Base-by-base conservation (phyloP, 768 basidiomycete genomes). In the Botryobasidium botryosum region DNA sequence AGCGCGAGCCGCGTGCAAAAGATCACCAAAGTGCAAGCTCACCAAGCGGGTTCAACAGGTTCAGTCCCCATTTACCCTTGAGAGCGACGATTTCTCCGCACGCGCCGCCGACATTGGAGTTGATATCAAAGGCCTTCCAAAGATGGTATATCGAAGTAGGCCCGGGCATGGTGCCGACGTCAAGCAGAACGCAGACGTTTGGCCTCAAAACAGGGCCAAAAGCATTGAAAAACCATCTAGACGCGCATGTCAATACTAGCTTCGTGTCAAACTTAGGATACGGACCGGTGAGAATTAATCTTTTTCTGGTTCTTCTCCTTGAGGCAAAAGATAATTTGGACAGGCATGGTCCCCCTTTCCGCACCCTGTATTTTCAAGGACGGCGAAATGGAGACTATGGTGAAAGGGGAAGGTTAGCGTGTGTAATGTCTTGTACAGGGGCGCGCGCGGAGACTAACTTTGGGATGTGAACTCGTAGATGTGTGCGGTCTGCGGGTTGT, bases 261-360 rank as follows among this genome's bases (percentile, higher is more conserved):
- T 39, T 10, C 20, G 12, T 20, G 37, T 12, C 12, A 39, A 21
- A 42, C 10, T 12, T 10, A 13, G 8, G 23, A 39, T 10, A 39
- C 40, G 8, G 20, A 42, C 27, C 64, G 56, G 53, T 91, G 87
- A 5, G 82, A 86, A 61, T 91, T 92, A 60, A 94, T 91, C 66
- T 92, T 92, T 65, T 91, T 90, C 59, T 86, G 82, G 57, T 92
- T 92, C 62, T 82, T 77, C 64, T 88, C 84, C 57, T 87, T 90
- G 46, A 86, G 69, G 58, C 82, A 91, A 63, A 92, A 92, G 49
- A 92, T 79, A 54, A 96, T 62, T 53, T 96, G 92, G 4, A 96
- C 79, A 6, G 92, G 92, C 3, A 91, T 77, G 33, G 78, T 65
- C 2, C 83, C 83, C 52, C 73, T 75, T 53, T 85, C 81, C 0